These are phyloP conservation scores for Mentha longifolia DNA, from an alignment of 257 asterid species.

Conservation along the genomic window DNA sequence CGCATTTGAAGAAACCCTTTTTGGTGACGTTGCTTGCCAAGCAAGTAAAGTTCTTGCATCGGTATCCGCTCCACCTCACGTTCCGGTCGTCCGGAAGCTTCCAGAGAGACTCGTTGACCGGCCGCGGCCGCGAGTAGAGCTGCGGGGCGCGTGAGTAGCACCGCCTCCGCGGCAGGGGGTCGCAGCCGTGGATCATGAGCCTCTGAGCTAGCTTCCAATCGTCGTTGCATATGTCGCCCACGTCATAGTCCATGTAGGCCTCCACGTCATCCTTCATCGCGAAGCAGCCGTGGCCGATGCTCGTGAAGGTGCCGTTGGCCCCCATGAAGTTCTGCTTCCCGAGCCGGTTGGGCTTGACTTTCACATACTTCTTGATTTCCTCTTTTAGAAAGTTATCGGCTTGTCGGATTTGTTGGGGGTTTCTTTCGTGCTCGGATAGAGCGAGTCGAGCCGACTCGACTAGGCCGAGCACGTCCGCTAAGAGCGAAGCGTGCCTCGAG, in stretches of 20 bases:
- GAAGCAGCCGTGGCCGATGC: constrained; percentile 71
- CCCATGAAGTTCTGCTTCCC: constrained; percentile 72
- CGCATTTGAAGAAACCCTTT: constrained; percentile 68
- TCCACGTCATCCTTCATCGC: constrained; percentile 54
- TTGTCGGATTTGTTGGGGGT: not conserved
- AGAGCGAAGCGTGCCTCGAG: constrained; percentile 44
- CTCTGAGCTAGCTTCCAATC: constrained; percentile 68
- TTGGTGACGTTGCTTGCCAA: constrained; percentile 35
- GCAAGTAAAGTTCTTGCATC: constrained; percentile 66
- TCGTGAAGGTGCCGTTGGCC: constrained; percentile 61
- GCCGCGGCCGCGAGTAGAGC: constrained; percentile 50
- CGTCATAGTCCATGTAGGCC: constrained; percentile 62
- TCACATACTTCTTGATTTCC: constrained; percentile 57
- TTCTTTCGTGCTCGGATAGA: not conserved
- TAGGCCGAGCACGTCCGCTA: constrained; percentile 59
- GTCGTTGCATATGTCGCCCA: constrained; percentile 66
- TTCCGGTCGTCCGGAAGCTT: constrained; percentile 56
- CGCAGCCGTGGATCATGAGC: constrained; percentile 67
- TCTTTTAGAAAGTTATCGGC: constrained; percentile 51
- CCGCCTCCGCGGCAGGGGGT: constrained; percentile 69
- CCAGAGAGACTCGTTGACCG: constrained; percentile 56
- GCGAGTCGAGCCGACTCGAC: constrained; percentile 36
- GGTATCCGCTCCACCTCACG: constrained; percentile 60
- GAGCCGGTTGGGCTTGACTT: constrained; percentile 57
- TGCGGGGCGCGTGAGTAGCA: constrained; percentile 59